Base-by-base conservation (phyloP, 257 asterid genomes). In the Ilex aquifolium region DNA sequence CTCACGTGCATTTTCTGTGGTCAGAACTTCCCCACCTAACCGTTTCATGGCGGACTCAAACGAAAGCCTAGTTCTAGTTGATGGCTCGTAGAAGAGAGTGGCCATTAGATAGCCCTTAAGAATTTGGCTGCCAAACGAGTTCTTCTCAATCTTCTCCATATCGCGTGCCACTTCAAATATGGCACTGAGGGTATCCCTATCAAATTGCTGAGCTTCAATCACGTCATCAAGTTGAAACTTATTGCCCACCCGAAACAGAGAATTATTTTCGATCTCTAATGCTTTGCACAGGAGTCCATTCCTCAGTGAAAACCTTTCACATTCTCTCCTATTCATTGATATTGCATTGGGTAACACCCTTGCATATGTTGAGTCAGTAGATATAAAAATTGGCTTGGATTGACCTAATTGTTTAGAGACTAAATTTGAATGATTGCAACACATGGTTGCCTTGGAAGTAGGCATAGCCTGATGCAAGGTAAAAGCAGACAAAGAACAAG, bases 31-130 rank as follows among this genome's bases (percentile, higher is more conserved):
- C 57, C 99, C 85, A 55, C 84, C 86, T 54, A 79, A 79, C 44
- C 95, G 94, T 62, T 87, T 92, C 99, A 92, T 92, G 57, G 97
- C 95, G 67, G 98, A 92, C 75, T 92, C 99, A 65, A 92, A 92
- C 0, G 99, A 92, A 40, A 92, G 96, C 84, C 99, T 83, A 55
- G 99, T 92, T 64, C 99, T 83, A 48, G 96, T 92, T 5, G 97
- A 89, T 44, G 97, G 99, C 77, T 92, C 99, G 32, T 92, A 92
- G 69, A 92, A 92, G 6, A 89, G 82, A 0, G 99, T 92, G 51
- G 97, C 91, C 99, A 92, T 92, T 5, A 92, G 72, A 72, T 83
- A 85, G 48, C 99, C 99, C 73, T 80, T 83, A 36, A 92, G 95
- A 66, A 87, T 76, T 62, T 78, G 90, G 67, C 87, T 82, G 46